These are phyloP conservation scores for Poa annua DNA, from an alignment of 176 grass and related monocot genomes.

Conservation along the genomic window DNA sequence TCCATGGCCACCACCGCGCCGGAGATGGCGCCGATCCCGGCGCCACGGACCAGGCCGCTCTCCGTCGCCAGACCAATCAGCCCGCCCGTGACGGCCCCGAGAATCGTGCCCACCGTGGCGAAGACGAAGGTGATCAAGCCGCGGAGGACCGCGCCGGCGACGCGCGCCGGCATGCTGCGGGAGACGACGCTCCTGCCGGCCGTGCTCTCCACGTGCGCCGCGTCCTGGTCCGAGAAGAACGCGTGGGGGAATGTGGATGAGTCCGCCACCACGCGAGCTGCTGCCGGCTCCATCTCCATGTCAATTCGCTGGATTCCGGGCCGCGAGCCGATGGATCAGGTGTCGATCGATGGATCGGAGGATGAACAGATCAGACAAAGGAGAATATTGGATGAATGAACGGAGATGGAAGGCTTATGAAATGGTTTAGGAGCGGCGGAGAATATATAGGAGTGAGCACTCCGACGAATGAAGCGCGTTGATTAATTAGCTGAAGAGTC, in stretches of 20 bases:
- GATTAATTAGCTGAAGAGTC: slow-evolving; percentile 26
- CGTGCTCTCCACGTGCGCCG: background rate
- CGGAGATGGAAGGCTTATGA: background rate
- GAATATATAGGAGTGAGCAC: background rate
- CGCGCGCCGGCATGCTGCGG: slow-evolving; percentile 38
- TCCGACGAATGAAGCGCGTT: background rate
- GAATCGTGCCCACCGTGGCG: slow-evolving; percentile 63
- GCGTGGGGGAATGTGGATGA: background rate
- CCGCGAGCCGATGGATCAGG: too few species aligned
- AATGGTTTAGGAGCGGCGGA: background rate
- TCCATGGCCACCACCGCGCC: slow-evolving; percentile 84
- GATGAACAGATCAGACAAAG: background rate
- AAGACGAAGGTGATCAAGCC: slow-evolving; percentile 69
- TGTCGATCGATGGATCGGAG: background rate
- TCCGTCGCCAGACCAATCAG: slow-evolving; percentile 83
- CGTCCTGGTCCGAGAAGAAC: background rate
- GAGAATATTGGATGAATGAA: too few species aligned
- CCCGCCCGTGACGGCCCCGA: slow-evolving; percentile 75
- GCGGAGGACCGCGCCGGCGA: slow-evolving; percentile 55
- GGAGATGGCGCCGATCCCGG: slow-evolving; percentile 71
- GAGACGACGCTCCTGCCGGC: background rate
- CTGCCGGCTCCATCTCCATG: slow-evolving; percentile 30
- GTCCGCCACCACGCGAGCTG: background rate
- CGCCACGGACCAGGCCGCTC: slow-evolving; percentile 75
- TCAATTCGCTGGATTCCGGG: background rate